A percentile compares a stretch with the other conserved stretches of the same genome.
Conservation (phyloP, 306 rosid species). For the Ormosia emarginata region DNA sequence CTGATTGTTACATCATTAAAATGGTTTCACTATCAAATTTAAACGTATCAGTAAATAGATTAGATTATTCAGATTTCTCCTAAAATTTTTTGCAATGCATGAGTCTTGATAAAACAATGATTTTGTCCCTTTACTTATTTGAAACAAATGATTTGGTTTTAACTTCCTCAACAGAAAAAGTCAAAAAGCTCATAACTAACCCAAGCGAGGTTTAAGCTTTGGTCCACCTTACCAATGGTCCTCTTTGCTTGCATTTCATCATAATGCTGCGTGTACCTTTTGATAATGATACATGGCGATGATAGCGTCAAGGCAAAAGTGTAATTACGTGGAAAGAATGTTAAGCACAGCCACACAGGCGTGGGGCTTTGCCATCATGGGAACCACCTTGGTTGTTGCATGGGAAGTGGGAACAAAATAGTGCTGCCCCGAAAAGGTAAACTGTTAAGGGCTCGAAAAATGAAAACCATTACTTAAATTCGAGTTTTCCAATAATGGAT, state of each 20-base stretch:
- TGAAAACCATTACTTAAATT: neutral
- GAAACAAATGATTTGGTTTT: constrained; percentile 29
- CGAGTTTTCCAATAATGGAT: neutral
- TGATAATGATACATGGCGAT: constrained; percentile 25
- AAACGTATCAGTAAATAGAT: neutral
- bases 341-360: constrained; percentile 35
- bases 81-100: neutral
- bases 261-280: constrained; percentile 47
- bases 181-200: constrained; percentile 39
- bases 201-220: constrained; percentile 13
- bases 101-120: constrained; percentile 18
- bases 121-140: constrained; percentile 20
- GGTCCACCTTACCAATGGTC: constrained; percentile 55
- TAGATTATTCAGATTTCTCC: neutral
- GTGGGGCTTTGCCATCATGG: constrained; percentile 58
- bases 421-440: constrained; percentile 10
- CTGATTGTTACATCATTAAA: too few species aligned
- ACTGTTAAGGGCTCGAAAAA: constrained; percentile 16
- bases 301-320: constrained; percentile 40
- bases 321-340: constrained; percentile 21
- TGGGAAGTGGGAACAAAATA: constrained; percentile 22
- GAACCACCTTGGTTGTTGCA: constrained; percentile 48
- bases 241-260: constrained; percentile 36
- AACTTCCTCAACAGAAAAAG: constrained; percentile 41
- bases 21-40: neutral